These are phyloP conservation scores for Didymella sp. DNA, from an alignment of 2,329 filamentous ascomycete genomes.

Conservation along the genomic window DNA sequence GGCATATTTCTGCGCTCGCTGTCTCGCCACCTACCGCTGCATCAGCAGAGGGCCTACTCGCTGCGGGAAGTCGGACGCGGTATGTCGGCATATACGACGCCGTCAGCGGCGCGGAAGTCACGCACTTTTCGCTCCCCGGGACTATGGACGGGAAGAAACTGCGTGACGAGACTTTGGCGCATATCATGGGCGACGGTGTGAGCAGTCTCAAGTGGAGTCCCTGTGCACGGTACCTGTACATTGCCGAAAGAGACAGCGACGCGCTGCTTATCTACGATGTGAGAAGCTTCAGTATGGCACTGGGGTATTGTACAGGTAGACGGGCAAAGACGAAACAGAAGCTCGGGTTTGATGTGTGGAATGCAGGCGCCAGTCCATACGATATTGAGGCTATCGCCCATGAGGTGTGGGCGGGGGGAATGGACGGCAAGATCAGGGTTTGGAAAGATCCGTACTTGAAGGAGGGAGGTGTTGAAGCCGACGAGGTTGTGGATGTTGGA, in stretches of 20 bases:
- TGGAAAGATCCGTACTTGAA: constrained; percentile 44
- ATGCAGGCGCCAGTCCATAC: constrained; percentile 36
- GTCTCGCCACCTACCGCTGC: constrained; percentile 37
- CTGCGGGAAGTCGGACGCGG: constrained; percentile 65
- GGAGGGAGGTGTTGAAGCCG: constrained; percentile 48
- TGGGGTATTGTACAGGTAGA: constrained; percentile 58
- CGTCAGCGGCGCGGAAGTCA: constrained; percentile 58
- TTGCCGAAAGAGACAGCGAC: constrained; percentile 64
- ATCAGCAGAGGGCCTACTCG: constrained; percentile 56
- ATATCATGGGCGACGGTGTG: constrained; percentile 58
- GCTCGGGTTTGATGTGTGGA: constrained; percentile 62
- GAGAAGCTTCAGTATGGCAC: constrained; percentile 58
- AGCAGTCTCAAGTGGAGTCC: constrained; percentile 65
- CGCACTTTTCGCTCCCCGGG: constrained; percentile 57
- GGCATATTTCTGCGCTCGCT: constrained; percentile 61
- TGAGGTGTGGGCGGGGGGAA: constrained; percentile 67
- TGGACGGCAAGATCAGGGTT: constrained; percentile 60
- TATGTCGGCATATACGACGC: constrained; percentile 63
- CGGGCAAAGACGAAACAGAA: constrained; percentile 60
- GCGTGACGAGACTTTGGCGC: constrained; percentile 6
- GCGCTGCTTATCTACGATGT: constrained; percentile 66
- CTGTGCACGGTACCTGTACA: constrained; percentile 64
- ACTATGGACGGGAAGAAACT: constrained; percentile 18
- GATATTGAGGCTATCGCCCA: constrained; percentile 39
- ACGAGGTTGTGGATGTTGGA: constrained; percentile 35